phyloP scores from a whole-genome alignment of 1,284 basidiomycete species.

The Cryptococcus jaspeensis region DNA sequence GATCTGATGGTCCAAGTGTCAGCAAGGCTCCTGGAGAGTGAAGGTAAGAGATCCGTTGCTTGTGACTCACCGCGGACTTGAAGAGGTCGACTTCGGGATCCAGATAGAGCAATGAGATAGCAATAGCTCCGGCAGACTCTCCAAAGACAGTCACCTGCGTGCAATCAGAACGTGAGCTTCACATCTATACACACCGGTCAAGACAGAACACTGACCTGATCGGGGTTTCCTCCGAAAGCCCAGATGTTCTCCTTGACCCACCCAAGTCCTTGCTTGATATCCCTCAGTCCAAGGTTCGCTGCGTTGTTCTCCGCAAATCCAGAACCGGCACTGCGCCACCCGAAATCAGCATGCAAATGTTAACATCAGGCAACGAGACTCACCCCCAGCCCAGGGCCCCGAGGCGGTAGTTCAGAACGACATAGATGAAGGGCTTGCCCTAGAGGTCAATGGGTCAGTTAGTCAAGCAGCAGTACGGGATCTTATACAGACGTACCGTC shows the following conservation, averaged over 20 bases:
- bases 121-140: constrained; percentile 49
- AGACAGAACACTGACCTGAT: constrained; percentile 30
- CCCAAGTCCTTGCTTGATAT: constrained; percentile 53
- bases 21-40: background rate
- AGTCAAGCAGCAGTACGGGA: background rate
- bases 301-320: constrained; percentile 40
- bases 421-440: constrained; percentile 48
- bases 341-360: too few relatives aligned
- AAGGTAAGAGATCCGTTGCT: background rate
- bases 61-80: constrained; percentile 33
- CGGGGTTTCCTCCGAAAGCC: constrained; percentile 55
- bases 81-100: constrained; percentile 39
- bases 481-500: constrained; percentile 10
- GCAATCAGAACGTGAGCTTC: background rate
- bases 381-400: constrained; percentile 52
- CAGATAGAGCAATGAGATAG: constrained; percentile 38
- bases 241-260: constrained; percentile 56
- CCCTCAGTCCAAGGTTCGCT: constrained; percentile 49
- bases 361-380: constrained; percentile 2
- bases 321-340: constrained; percentile 16
- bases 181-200: background rate
- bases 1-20: constrained; percentile 29
- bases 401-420: constrained; percentile 54
- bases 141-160: constrained; percentile 49
- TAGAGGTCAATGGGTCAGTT: constrained; percentile 7